Evolutionary conservation across 345 rosid genomes (phyloP).

Genomic region (Xanthoceras sorbifolium): DNA sequence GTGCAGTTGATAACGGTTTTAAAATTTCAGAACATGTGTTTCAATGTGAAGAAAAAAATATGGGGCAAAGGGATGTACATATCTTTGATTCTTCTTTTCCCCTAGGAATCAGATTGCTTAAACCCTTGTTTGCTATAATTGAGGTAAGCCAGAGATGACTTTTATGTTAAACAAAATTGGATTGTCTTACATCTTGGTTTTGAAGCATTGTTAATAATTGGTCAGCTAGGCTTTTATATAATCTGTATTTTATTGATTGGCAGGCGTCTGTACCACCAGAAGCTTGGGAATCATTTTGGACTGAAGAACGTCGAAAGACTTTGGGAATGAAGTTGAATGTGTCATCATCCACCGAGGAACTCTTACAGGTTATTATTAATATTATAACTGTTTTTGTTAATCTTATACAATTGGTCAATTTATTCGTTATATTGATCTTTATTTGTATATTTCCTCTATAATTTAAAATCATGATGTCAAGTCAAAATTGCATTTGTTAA

Average conservation of each 20-base stretch:
- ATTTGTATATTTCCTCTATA: background rate
- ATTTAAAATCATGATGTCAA: background rate
- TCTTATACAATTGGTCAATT: slow-evolving; percentile 8
- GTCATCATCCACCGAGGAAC: slow-evolving; percentile 64
- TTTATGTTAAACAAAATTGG: background rate
- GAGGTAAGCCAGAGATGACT: slow-evolving; percentile 55
- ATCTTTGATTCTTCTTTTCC: slow-evolving; percentile 57
- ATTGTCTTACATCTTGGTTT: background rate
- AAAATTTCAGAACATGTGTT: slow-evolving; percentile 40
- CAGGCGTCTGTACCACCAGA: slow-evolving; percentile 80
- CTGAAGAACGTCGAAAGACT: slow-evolving; percentile 47
- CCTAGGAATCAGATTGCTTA: slow-evolving; percentile 70
- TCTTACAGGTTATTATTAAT: slow-evolving; percentile 63
- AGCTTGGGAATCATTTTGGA: slow-evolving; percentile 81
- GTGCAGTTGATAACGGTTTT: slow-evolving; percentile 31
- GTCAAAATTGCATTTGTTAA: background rate
- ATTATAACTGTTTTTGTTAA: background rate
- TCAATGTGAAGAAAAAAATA: slow-evolving; percentile 47
- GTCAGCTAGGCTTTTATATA: background rate
- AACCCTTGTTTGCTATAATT: slow-evolving; percentile 57
- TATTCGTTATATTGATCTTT: background rate
- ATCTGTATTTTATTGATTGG: slow-evolving; percentile 16
- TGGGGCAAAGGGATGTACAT: slow-evolving; percentile 29
- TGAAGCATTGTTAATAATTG: background rate
- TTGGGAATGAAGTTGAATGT: slow-evolving; percentile 64